Evolutionary conservation across 148 eudicot species (phyloP).

Genomic region (Rhododendron simsii): DNA sequence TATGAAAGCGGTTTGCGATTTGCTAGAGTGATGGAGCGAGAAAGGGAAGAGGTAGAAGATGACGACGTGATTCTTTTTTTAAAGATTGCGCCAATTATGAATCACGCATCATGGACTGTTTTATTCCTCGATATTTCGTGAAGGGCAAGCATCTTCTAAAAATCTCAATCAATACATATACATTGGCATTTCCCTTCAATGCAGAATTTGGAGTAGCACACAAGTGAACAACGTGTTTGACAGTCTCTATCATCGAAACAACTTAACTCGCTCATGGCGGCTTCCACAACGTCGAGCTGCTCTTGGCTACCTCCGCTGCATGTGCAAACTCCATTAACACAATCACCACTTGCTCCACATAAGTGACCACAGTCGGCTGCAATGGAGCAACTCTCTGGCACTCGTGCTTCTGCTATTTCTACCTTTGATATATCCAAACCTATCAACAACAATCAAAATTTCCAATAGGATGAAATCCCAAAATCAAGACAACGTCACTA

Average conservation of each 20-base stretch:
- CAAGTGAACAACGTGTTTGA: not conserved
- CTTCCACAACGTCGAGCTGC: not conserved
- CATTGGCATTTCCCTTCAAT: not conserved
- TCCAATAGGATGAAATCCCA: too few relatives aligned
- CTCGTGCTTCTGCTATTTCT: not conserved
- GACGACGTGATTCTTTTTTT: too few relatives aligned
- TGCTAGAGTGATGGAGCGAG: too few relatives aligned
- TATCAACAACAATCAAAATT: not conserved
- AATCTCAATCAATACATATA: not conserved
- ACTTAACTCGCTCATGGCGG: not conserved
- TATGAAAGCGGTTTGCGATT: too few relatives aligned
- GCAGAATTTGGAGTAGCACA: not conserved
- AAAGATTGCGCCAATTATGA: too few relatives aligned
- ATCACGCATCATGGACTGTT: not conserved
- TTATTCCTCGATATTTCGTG: not conserved
- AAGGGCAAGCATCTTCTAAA: not conserved
- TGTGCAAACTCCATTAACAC: not conserved
- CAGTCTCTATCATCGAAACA: not conserved
- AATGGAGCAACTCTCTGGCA: not conserved
- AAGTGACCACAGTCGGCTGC: not conserved
- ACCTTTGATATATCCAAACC: not conserved
- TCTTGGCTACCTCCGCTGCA: not conserved
- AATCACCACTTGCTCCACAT: not conserved
- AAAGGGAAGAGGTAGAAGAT: too few relatives aligned
- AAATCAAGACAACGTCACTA: too few relatives aligned